Evolutionary conservation across 2,329 filamentous ascomycete species (phyloP), one percentile per base, ranked within the genome.

Genomic region (Colletotrichum destructivum): DNA sequence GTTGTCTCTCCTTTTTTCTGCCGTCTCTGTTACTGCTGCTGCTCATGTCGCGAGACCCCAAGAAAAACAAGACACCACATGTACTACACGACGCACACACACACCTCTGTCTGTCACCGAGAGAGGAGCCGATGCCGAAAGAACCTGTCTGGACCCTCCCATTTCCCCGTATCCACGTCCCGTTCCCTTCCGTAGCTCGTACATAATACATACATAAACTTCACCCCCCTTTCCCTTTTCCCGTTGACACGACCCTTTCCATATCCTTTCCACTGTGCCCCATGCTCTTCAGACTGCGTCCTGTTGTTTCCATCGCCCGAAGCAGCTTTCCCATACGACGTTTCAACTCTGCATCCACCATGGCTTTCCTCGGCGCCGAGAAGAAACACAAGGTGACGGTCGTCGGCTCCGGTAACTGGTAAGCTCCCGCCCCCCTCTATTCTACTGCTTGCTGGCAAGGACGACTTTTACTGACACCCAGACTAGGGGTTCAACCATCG

Each of bases 331-430:
- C 61, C 49, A 38, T 46, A 46, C 68, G 60, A 62, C 49, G 60
- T 52, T 64, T 60, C 62, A 38, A 65, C 57, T 69, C 64, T 2
- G 55, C 65, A 57, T 42, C 52, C 64, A 77, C 66, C 35, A 78
- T 78, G 77, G 75, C 78, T 69, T 78, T 77, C 61, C 79, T 88
- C 52, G 86, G 84, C 71, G 82, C 87, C 67, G 83, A 88, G 74
- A 93, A 90, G 85, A 95, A 93, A 84, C 95, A 98, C 89, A 97
- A 95, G 88, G 94, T 98, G 79, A 95, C 95, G 73, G 90, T 99
- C 63, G 90, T 99, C 75, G 96, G 96, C 77, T 98, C 96, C 63
- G 96, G 96, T 78, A 99, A 99, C 84, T 99, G 96, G 95, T 96
- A 86, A 73, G 87, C 69, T 31, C 21, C 35, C 35, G 13, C 16